These are phyloP conservation scores for Verticillium albo-atrum DNA, from an alignment of 2,329 filamentous ascomycete genomes.

Conservation along the genomic window DNA sequence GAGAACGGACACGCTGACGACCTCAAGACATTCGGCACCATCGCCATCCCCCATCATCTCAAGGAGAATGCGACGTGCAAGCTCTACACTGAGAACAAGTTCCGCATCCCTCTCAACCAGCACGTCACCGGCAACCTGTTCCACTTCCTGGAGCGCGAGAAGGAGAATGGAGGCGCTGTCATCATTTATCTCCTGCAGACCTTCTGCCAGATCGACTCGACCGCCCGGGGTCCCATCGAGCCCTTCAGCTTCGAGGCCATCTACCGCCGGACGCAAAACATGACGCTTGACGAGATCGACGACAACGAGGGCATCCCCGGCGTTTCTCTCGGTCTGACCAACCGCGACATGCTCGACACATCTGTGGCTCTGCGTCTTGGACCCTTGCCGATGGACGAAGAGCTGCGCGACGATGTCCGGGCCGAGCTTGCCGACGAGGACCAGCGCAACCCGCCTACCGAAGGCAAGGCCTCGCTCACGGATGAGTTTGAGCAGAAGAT, in stretches of 20 bases:
- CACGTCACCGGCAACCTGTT: constrained; percentile 79
- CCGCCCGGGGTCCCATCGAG: constrained; percentile 57
- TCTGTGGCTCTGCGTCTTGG: constrained; percentile 67
- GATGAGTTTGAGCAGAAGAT: constrained; percentile 85
- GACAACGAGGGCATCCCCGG: constrained; percentile 62
- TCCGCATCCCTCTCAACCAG: constrained; percentile 83
- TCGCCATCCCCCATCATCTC: constrained; percentile 75
- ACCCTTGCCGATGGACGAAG: constrained; percentile 75
- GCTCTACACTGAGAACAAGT: constrained; percentile 81
- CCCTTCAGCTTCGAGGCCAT: constrained; percentile 60
- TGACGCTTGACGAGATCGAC: constrained; percentile 60
- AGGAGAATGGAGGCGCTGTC: constrained; percentile 72
- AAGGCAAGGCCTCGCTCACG: constrained; percentile 69
- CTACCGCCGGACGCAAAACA: constrained; percentile 50
- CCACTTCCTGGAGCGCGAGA: constrained; percentile 84
- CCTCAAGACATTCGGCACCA: constrained; percentile 65
- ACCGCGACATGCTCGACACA: constrained; percentile 55
- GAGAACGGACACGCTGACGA: constrained; percentile 77
- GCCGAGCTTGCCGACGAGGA: constrained; percentile 86
- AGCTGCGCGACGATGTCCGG: constrained; percentile 79
- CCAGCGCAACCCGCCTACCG: constrained; percentile 63
- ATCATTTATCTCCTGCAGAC: constrained; percentile 68
- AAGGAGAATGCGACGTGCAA: constrained; percentile 72
- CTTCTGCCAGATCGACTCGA: constrained; percentile 54
- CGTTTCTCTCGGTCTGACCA: constrained; percentile 56